Evolutionary conservation across 148 eudicot species (phyloP), one percentile per base, ranked within the genome.

Genomic region (Rhododendron vialii): DNA sequence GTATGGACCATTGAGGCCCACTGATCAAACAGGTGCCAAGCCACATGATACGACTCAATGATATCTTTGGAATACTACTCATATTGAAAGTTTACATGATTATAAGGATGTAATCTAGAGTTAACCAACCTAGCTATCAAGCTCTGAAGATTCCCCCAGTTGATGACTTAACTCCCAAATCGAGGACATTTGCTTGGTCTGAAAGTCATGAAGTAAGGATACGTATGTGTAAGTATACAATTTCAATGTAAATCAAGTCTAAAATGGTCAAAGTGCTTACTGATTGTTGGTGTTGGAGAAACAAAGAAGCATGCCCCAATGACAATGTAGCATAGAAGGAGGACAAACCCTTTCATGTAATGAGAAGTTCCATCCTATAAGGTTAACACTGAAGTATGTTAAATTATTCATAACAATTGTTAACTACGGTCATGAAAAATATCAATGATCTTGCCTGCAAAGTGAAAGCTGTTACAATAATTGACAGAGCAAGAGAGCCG

Each of bases 261-360:
- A 43, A 43, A 78, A 24, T n/a, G 1, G 3, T 50, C 12, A 15
- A 51, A 14, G 63, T 59, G 26, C 65, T 75, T 82, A 75, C 93
- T 87, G 92, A 92, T 51, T 50, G 71, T 53, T 45, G 95, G 94
- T 20, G 88, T 28, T 69, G 73, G 89, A 81, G 80, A 87, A 63
- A 93, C 84, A 41, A 93, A 76, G 87, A 96, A 94, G 83, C 96
- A 92, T 48, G 93, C 94, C 83, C 95, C 98, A 85, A 92, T 94
- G 15, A 84, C 51, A 84, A 84, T 12, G 50, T 82, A 82, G 84
- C 84, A 82, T 30, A 82, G 84, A 47, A 82, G 33, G 22, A 82
- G 84, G 61, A 59, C 84, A 41, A 82, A 82, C 45, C 84, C 84
- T 82, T 82, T 82, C 69, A 82, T 59, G 73, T 82, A 82, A 20